phyloP scores from a whole-genome alignment of 2,329 filamentous ascomycete genomes.

The Canariomyces notabilis region DNA sequence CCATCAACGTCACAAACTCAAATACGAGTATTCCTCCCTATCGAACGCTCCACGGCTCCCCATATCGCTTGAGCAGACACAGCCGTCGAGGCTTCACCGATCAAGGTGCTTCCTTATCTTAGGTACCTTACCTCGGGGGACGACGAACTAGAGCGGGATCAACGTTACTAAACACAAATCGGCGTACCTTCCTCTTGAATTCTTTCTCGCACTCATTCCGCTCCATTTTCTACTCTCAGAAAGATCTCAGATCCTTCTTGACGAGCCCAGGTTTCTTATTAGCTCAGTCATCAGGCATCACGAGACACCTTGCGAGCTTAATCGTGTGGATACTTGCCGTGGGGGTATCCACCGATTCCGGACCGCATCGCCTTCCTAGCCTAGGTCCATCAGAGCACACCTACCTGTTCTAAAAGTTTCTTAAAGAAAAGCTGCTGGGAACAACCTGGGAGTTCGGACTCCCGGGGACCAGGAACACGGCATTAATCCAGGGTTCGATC shows the following conservation, averaged over 20 bases:
- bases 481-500: neutral
- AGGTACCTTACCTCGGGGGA: no score
- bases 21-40: no score
- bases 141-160: no score
- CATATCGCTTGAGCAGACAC: neutral
- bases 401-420: neutral
- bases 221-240: neutral
- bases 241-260: neutral
- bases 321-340: slow-evolving; percentile 10
- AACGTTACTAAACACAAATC: neutral
- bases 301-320: neutral
- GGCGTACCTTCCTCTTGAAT: neutral
- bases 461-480: neutral
- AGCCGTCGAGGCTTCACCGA: no score
- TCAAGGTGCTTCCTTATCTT: no score
- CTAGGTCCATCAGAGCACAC: no score
- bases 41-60: neutral
- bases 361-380: slow-evolving; percentile 6
- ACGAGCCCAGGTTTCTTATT: neutral
- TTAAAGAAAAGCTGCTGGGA: slow-evolving; percentile 4
- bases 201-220: neutral
- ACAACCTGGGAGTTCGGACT: slow-evolving; percentile 3
- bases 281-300: neutral
- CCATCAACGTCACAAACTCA: neutral
- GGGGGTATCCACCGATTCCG: slow-evolving; percentile 10